Evolutionary conservation across 805 yeast genomes (phyloP).

Genomic region (Candida ficus): DNA sequence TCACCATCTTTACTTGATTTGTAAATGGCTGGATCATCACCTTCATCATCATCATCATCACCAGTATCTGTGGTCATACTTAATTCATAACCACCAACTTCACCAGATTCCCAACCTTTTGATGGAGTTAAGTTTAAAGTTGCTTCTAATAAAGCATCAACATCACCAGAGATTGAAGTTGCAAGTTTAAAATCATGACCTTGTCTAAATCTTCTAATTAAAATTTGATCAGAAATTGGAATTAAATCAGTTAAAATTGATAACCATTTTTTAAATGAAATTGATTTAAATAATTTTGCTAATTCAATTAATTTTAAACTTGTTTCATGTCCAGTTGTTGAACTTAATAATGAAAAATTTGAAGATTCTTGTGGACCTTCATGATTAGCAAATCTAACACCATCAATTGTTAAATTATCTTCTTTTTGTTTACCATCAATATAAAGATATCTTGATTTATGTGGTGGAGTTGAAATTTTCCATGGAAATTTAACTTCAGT

Average conservation of each 20-base stretch:
- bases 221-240: slow-evolving; percentile 58
- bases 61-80: slow-evolving; percentile 62
- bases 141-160: slow-evolving; percentile 60
- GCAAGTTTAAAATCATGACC: slow-evolving; percentile 94
- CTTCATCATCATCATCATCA: slow-evolving; percentile 37
- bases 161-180: slow-evolving; percentile 43
- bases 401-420: slow-evolving; percentile 25
- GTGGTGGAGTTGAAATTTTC: slow-evolving; percentile 92
- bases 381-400: slow-evolving; percentile 32
- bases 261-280: slow-evolving; percentile 68
- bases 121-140: slow-evolving; percentile 80
- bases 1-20: slow-evolving; percentile 52
- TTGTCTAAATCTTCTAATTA: slow-evolving; percentile 87
- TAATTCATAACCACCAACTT: slow-evolving; percentile 89
- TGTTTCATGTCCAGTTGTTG: slow-evolving; percentile 21
- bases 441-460: slow-evolving; percentile 82
- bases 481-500: slow-evolving; percentile 65
- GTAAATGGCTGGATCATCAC: slow-evolving; percentile 85
- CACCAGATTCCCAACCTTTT: slow-evolving; percentile 83
- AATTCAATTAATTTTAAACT: slow-evolving; percentile 45
- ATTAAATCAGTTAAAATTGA: slow-evolving; percentile 53
- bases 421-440: slow-evolving; percentile 56
- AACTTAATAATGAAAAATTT: slow-evolving; percentile 40
- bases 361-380: slow-evolving; percentile 45
- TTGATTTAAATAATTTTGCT: slow-evolving; percentile 53